Conservation (phyloP, 192 early-diverging fungal genomes). For the Coemansia sp. region DNA sequence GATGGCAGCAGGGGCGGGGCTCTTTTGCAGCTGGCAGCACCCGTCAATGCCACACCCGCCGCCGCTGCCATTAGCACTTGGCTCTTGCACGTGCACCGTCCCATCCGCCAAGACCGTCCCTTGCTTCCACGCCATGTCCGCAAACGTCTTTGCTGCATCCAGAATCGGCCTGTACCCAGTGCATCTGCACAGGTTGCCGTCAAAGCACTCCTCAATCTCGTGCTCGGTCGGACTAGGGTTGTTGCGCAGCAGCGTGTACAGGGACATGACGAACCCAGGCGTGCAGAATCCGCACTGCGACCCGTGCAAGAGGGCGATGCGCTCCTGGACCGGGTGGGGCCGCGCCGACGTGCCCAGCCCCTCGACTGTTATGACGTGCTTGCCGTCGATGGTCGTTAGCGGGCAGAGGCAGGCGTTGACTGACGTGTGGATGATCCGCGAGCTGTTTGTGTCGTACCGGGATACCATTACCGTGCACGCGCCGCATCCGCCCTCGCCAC, state of each 20-base stretch:
- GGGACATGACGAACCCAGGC: conserved; percentile 88
- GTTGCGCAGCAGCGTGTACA: conserved; percentile 78
- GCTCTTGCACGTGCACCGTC: conserved; percentile 1
- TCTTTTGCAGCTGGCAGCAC: conserved; percentile 54
- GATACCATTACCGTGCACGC: conserved; percentile 85
- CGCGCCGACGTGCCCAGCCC: conserved; percentile 70
- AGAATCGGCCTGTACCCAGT: conserved; percentile 89
- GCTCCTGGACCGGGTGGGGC: conserved; percentile 79
- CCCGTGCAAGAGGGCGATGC: conserved; percentile 73
- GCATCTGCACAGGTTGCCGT: conserved; percentile 91
- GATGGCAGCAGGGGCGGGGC: background rate
- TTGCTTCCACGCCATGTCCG: conserved; percentile 50
- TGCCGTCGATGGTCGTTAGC: conserved; percentile 71
- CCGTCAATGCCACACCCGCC: conserved; percentile 54
- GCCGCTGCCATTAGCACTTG: conserved; percentile 22
- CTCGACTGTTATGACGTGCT: conserved; percentile 84
- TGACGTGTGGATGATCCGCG: conserved; percentile 50
- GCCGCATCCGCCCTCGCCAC: conserved; percentile 77
- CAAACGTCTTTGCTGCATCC: conserved; percentile 78
- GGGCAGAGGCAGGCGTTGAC: conserved; percentile 78
- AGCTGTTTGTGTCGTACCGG: conserved; percentile 52
- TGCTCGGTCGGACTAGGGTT: conserved; percentile 67
- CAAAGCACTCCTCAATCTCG: conserved; percentile 84
- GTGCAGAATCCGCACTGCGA: conserved; percentile 94
- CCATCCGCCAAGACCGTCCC: conserved; percentile 24